These are phyloP conservation scores for Blastomyces percursus DNA, from an alignment of 2,329 filamentous ascomycete genomes.

Conservation along the genomic window DNA sequence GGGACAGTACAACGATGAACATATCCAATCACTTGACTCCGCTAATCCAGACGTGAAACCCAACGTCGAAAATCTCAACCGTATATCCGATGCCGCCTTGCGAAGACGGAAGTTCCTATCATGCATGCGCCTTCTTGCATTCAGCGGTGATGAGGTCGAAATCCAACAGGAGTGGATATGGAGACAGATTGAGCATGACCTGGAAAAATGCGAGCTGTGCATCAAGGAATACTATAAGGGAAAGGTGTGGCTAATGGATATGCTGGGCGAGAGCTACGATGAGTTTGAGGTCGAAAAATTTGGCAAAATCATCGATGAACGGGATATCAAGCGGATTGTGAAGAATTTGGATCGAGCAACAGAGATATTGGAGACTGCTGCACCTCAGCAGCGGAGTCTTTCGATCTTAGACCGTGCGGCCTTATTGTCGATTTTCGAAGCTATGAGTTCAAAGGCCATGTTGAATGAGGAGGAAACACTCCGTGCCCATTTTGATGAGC, in stretches of 20 bases:
- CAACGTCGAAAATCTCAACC: conserved; percentile 22
- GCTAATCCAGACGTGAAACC: conserved; percentile 40
- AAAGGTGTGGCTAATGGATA: conserved; percentile 51
- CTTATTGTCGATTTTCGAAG: conserved; percentile 75
- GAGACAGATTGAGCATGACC: conserved; percentile 44
- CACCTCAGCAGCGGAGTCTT: conserved; percentile 42
- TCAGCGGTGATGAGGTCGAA: conserved; percentile 50
- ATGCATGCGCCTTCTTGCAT: conserved; percentile 58
- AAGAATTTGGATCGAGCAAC: conserved; percentile 48
- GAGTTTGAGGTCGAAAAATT: conserved; percentile 41
- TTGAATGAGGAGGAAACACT: conserved; percentile 48
- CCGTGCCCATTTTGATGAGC: conserved; percentile 59
- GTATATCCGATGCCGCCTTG: conserved; percentile 45
- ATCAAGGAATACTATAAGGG: conserved; percentile 63
- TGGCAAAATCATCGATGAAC: conserved; percentile 45
- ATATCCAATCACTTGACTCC: background rate
- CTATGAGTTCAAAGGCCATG: conserved; percentile 72
- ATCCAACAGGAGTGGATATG: conserved; percentile 52
- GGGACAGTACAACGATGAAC: conserved; percentile 48
- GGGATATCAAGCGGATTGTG: conserved; percentile 53
- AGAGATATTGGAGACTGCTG: conserved; percentile 41
- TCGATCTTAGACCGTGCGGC: conserved; percentile 46
- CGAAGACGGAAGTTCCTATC: conserved; percentile 55
- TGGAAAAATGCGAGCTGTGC: conserved; percentile 58
- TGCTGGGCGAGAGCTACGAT: conserved; percentile 47